Conservation (phyloP, 1,139 yeast genomes). For the Blastobotrys apis region DNA sequence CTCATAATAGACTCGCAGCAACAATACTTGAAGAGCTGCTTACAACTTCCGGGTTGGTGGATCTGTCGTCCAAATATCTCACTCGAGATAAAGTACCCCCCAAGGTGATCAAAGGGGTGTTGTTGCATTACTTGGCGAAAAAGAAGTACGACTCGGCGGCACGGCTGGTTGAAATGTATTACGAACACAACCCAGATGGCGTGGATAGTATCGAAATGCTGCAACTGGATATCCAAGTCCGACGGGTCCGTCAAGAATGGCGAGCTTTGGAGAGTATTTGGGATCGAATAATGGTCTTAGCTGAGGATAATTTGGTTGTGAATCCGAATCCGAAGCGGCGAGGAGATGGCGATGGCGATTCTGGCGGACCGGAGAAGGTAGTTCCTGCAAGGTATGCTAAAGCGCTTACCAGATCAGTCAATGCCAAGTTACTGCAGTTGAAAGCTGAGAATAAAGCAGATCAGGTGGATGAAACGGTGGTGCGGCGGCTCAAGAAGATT, state of each 20-base stretch:
- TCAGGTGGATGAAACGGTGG: conserved; percentile 22
- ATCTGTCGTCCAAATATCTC: conserved; percentile 24
- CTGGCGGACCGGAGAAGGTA: background rate
- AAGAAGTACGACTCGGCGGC: conserved; percentile 6
- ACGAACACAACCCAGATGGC: conserved; percentile 4
- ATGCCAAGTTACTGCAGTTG: conserved; percentile 32
- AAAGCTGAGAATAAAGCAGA: background rate
- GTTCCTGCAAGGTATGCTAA: conserved; percentile 21
- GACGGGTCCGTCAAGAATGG: conserved; percentile 10
- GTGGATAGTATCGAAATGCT: conserved; percentile 7
- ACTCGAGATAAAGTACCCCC: conserved; percentile 27
- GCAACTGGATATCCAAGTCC: conserved; percentile 9
- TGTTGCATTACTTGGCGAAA: conserved; percentile 14
- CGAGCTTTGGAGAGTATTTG: conserved; percentile 7
- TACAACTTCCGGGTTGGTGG: conserved; percentile 19
- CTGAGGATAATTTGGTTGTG: background rate
- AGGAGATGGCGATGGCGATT: background rate
- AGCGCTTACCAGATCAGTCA: conserved; percentile 29
- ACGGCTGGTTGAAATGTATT: conserved; percentile 4
- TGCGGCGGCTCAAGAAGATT: conserved; percentile 31
- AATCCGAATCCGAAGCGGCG: background rate
- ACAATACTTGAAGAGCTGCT: conserved; percentile 5
- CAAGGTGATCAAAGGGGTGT: conserved; percentile 22
- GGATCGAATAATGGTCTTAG: conserved; percentile 2
- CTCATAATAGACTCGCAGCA: background rate